phyloP scores from a whole-genome alignment of 345 rosid genomes.

The Turritis glabra region DNA sequence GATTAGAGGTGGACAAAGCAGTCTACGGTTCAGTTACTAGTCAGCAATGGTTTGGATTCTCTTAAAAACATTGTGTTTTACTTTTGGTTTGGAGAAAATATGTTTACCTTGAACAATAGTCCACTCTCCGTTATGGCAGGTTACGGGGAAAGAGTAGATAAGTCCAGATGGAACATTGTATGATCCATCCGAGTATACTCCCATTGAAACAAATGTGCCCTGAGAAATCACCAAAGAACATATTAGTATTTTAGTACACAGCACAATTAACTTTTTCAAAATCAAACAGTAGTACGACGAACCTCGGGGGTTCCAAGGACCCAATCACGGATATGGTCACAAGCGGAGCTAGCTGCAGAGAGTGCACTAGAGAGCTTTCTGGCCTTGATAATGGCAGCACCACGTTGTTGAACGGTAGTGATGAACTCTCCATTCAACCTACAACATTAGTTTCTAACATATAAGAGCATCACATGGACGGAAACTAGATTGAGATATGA shows the following conservation, averaged over 20 bases:
- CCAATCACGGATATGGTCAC: slow-evolving; percentile 99
- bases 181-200: slow-evolving; percentile 96
- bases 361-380: slow-evolving; percentile 93
- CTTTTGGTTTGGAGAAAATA: neutral
- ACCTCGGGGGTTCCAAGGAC: slow-evolving; percentile 98
- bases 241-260: neutral
- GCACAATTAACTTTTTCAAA: neutral
- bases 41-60: no score
- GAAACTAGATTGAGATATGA: neutral
- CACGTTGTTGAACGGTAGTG: slow-evolving; percentile 91
- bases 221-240: slow-evolving; percentile 18
- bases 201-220: slow-evolving; percentile 99
- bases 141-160: slow-evolving; percentile 96
- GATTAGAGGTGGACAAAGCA: neutral
- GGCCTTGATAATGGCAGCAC: slow-evolving; percentile 99
- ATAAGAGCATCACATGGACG: neutral
- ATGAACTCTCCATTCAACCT: slow-evolving; percentile 95
- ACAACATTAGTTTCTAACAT: slow-evolving; percentile 8
- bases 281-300: neutral
- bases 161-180: slow-evolving; percentile 94
- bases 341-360: slow-evolving; percentile 97
- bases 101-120: slow-evolving; percentile 76
- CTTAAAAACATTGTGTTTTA: no score
- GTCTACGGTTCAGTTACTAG: neutral
- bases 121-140: slow-evolving; percentile 89